Base-by-base conservation (phyloP, 2,329 filamentous ascomycete species). In the Trichocomaceae sp. region DNA sequence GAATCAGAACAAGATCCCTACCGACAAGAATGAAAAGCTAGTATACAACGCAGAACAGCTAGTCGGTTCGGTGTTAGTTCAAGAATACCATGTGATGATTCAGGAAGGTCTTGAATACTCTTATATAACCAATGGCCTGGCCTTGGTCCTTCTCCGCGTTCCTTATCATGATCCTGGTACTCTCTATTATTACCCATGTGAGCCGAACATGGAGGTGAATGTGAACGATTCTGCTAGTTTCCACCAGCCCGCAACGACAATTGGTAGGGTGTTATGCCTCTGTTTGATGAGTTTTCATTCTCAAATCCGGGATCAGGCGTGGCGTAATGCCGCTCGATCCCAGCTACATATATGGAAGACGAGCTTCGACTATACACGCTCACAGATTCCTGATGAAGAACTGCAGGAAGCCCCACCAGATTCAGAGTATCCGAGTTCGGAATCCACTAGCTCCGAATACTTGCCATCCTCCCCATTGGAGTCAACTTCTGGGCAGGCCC, bases 141-240 rank as follows among this genome's bases (percentile, higher is more conserved):
- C 23, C 7, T 26, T 26, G 4, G 23, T 26, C 7, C 23, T 26
- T 26, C 23, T 26, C 23, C 23, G 23, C 7, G 23, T n/a, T n/a
- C n/a, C n/a, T n/a, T n/a, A n/a, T n/a, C n/a, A 26, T 26, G 23
- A 26, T 26, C 23, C 23, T 8, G 56, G 20, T 15, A 64, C 56
- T 6, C 60, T 68, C 1, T 64, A 64, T 55, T 67, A 68, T 56
- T 60, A 62, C 57, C 56, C 64, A 12, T 62, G 58, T 54, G 60
- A 68, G 23, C 65, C 62, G 1, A 61, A 62, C 20, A 56, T 52
- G 23, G 60, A 66, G 29, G 52, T 58, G 17, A 23, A 26, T 26
- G 4, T 8, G 8, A 8, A 8, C 23, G 23, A 59, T 33, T 1
- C n/a, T 22, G 58, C 44, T 39, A 52, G 13, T n/a, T 37, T 58